Base-by-base conservation (phyloP, 2,329 filamentous ascomycete species). In the Thelonectria blattea region DNA sequence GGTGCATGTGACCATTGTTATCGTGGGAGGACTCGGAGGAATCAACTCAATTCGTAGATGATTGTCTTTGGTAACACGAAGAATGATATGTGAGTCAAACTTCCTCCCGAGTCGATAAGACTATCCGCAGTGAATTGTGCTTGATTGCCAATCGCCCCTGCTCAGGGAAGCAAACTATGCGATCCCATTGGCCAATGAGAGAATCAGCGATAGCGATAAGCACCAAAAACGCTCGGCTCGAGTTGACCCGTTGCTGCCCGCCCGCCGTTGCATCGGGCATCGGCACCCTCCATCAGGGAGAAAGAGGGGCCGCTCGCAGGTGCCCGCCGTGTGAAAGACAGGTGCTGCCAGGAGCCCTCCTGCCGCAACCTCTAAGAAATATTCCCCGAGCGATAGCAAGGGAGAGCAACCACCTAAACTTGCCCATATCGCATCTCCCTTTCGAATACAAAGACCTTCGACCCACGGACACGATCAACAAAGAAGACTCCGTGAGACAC, bases 231-330 rank as follows among this genome's bases (percentile, higher is more conserved):
- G 20, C 45, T 53, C 37, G 43, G 49, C 46, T 30, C 30, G 42
- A 58, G 22, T 47, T 53, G n/a, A 49, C 54, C 47, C 47, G 54
- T 37, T 15, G 17, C 47, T 17, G 37, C 18, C 41, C 41, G 24
- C 20, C 12, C 37, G 17, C 17, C 45, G 15, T n/a, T 27, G 7
- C 12, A 10, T 24, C 22, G 20, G 45, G 22, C 45, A 47, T 22
- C 22, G 12, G 34, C 34, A 37, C 34, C 34, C 15, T 37, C 34
- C 34, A 37, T 37, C 4, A 37, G 34, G 34, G 34, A 14, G 34
- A 15, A 14, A 37, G 27, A 30, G 27, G 27, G 27, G 27, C 27
- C 27, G 27, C 27, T 30, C 27, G 27, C 27, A 24, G 22, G 22
- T 30, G 27, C 8, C 27, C 27, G 27, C 27, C 27, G 27, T 30